Evolutionary conservation across 2,329 filamentous ascomycete species (phyloP).

Genomic region (Hansfordia pulvinata): DNA sequence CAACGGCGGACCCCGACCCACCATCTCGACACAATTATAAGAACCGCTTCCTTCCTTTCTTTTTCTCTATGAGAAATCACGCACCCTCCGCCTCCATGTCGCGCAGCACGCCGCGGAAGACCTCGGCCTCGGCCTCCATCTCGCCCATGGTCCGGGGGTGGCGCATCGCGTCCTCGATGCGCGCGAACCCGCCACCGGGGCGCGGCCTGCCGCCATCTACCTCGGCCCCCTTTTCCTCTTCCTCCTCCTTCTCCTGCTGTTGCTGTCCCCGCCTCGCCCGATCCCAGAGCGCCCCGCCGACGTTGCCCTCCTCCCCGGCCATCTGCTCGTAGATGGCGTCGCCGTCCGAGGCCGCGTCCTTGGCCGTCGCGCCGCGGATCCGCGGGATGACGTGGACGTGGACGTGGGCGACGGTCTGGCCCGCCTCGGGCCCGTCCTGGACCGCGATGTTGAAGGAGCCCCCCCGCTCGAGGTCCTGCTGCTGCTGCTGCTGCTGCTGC

Average conservation of each 20-base stretch:
- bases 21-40: too few species aligned
- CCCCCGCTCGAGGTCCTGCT: slow-evolving; percentile 26
- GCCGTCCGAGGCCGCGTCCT: slow-evolving; percentile 10
- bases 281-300: slow-evolving; percentile 49
- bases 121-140: slow-evolving; percentile 67
- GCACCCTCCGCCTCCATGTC: slow-evolving; percentile 22
- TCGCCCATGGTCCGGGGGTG: slow-evolving; percentile 54
- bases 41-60: too few species aligned
- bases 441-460: slow-evolving; percentile 84
- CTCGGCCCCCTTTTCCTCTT: slow-evolving; percentile 4
- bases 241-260: too few species aligned
- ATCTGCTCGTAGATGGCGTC: slow-evolving; percentile 61
- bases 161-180: slow-evolving; percentile 58
- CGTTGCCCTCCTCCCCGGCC: slow-evolving; percentile 73
- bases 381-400: slow-evolving; percentile 55
- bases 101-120: slow-evolving; percentile 40
- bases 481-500: slow-evolving; percentile 30
- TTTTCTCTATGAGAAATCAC: background rate
- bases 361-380: slow-evolving; percentile 15
- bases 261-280: slow-evolving; percentile 1
- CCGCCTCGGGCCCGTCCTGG: slow-evolving; percentile 83
- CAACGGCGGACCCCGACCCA: too few species aligned
- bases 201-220: slow-evolving; percentile 23
- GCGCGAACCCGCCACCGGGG: slow-evolving; percentile 46
- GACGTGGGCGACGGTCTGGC: slow-evolving; percentile 87